Conservation (phyloP, 2,329 filamentous ascomycete genomes). For the Colletotrichum endophyticum region DNA sequence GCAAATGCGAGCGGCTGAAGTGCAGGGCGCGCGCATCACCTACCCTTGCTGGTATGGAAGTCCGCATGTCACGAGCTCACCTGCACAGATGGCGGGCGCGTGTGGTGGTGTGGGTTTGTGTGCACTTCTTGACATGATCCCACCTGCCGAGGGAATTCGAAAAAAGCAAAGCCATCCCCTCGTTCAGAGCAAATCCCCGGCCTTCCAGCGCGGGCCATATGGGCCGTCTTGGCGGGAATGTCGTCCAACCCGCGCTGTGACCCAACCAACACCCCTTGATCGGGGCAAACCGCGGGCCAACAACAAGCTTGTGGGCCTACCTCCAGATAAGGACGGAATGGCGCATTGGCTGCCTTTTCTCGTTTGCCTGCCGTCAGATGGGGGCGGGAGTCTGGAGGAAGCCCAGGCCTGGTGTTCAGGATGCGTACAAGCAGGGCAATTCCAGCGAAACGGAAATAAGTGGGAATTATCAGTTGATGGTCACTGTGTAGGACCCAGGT, state of each 20-base stretch:
- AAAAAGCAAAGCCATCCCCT: background rate
- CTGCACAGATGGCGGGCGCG: background rate
- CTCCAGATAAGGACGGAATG: background rate
- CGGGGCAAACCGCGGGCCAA: background rate
- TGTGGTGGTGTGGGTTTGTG: background rate
- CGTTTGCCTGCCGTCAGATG: background rate
- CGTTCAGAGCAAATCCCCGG: background rate
- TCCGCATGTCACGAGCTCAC: background rate
- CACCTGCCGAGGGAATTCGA: background rate
- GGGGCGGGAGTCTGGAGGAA: background rate
- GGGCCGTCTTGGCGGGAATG: background rate
- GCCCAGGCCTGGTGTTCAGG: background rate
- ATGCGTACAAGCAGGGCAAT: background rate
- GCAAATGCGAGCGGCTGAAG: background rate
- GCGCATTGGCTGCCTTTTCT: background rate
- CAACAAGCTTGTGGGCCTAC: background rate
- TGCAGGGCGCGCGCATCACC: background rate
- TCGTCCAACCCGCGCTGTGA: background rate
- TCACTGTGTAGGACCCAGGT: background rate
- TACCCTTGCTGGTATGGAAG: background rate
- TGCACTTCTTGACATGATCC: background rate
- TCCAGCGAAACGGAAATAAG: background rate
- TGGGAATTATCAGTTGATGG: background rate
- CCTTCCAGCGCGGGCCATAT: background rate
- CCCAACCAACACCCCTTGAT: background rate